Base-by-base conservation (phyloP, 108 stramenopile genomes). In the Mayamaea pseudoterrestris region DNA sequence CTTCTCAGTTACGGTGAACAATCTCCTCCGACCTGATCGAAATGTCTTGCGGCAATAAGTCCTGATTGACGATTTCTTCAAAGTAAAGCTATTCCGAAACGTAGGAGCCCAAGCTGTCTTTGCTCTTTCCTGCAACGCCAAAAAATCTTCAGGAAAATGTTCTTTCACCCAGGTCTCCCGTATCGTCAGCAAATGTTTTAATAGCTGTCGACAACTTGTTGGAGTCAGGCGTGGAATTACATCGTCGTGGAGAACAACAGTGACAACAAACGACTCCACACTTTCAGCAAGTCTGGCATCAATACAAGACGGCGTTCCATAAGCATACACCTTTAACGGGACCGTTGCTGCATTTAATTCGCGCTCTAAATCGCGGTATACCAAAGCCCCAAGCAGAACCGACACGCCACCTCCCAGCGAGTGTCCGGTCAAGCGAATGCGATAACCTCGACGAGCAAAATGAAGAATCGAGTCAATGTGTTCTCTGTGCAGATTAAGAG, bases 191-290 rank as follows among this genome's bases (percentile, higher is more conserved):
- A 96, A 65, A 47, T 93, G 87, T 48, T 84, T 82, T 57, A 94
- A 47, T 35, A 93, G 60, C 1, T 69, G 73, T 21, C 93, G 74
- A 25, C 93, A 87, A 35, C 78, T 80, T 27, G 76, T 83, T 6
- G 92, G 89, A 25, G 92, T 97, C 47, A 97, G 61, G 1, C 93
- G 83, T 1, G 93, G 92, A 27, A 97, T 74, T 30, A 93, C 85
- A 60, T 97, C 95, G 60, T 97, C 95, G 43, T 93, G 93, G 13
- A 91, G 61, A 13, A 96, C 72, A 13, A 80, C 81, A 41, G 76
- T 80, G n/a, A 81, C 86, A 22, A 81, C 84, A 47, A 78, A 83
- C 9, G 58, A 50, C 41, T 70, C 53, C 0, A 75, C 69, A 31
- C 64, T 73, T 14, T 77, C 79, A 20, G 95, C 80, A 13, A 96